phyloP scores from a whole-genome alignment of 2,329 filamentous ascomycete species.

The Claviceps pazoutovae region DNA sequence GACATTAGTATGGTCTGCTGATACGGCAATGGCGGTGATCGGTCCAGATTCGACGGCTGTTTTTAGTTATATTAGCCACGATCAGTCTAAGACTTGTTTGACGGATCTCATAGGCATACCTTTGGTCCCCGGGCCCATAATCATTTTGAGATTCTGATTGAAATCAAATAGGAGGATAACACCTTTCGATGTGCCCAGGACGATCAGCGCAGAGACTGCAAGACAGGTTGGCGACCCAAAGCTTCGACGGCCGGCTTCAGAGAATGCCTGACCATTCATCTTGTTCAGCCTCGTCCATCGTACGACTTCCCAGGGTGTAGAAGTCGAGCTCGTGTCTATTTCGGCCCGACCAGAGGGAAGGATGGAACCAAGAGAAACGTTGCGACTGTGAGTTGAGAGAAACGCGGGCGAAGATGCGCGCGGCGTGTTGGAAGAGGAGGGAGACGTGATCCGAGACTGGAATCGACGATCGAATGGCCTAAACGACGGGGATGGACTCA shows the following conservation, averaged over 20 bases:
- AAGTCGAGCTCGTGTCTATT: slow-evolving; percentile 43
- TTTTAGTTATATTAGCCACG: slow-evolving; percentile 2
- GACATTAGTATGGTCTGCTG: slow-evolving; percentile 84
- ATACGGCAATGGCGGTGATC: slow-evolving; percentile 76
- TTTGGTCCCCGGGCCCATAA: slow-evolving; percentile 87
- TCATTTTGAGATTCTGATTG: slow-evolving; percentile 84
- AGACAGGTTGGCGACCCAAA: slow-evolving; percentile 88
- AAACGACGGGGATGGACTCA: slow-evolving; percentile 67
- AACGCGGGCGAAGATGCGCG: slow-evolving; percentile 68
- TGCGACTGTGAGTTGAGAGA: slow-evolving; percentile 61
- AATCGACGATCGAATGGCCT: slow-evolving; percentile 92
- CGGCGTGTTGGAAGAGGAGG: slow-evolving; percentile 37
- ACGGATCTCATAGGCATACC: slow-evolving; percentile 30
- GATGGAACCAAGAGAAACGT: slow-evolving; percentile 64
- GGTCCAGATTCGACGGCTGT: slow-evolving; percentile 79
- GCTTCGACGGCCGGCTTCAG: slow-evolving; percentile 79
- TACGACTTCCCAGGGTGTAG: slow-evolving; percentile 91
- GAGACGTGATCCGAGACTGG: slow-evolving; percentile 64
- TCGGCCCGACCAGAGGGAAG: slow-evolving; percentile 48
- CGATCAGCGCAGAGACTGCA: slow-evolving; percentile 74
- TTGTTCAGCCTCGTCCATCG: slow-evolving; percentile 91
- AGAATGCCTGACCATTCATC: slow-evolving; percentile 79
- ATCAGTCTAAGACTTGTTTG: slow-evolving; percentile 19
- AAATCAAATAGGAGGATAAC: slow-evolving; percentile 95
- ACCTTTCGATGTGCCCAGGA: slow-evolving; percentile 85